Percentiles rank a stretch among this genome's conserved stretches.
Evolutionary conservation across 352 stramenopile genomes (phyloP).

Genomic region (Phytophthora melonis): DNA sequence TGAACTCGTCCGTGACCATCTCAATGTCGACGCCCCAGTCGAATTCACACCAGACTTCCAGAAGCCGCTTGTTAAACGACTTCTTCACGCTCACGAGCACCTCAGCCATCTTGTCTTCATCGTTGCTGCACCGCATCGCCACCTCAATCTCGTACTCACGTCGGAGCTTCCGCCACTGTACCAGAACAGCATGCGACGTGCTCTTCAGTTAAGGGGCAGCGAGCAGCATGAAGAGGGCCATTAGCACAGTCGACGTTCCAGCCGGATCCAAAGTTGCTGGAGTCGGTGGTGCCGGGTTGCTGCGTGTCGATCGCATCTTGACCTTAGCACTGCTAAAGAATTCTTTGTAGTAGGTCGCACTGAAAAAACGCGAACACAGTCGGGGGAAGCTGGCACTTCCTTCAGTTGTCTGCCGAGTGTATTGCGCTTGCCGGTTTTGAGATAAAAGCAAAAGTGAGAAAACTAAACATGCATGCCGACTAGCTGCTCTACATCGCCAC

Average conservation of each 20-base stretch:
- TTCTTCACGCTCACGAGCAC: constrained; percentile 18
- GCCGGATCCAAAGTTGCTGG: not conserved
- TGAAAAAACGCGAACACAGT: constrained; percentile 9
- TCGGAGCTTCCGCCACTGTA: constrained; percentile 13
- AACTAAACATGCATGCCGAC: constrained; percentile 9
- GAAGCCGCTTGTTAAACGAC: constrained; percentile 17
- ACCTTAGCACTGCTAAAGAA: constrained; percentile 15
- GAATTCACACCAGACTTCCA: constrained; percentile 19
- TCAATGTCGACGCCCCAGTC: constrained; percentile 13
- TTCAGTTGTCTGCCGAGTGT: constrained; percentile 5
- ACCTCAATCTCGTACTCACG: constrained; percentile 17
- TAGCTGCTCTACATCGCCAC: constrained; percentile 13
- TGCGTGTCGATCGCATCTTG: constrained; percentile 3
- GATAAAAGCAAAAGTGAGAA: constrained; percentile 8
- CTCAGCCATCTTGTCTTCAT: constrained; percentile 6
- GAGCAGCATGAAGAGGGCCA: constrained; percentile 18
- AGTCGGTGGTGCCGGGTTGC: not conserved
- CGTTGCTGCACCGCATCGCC: constrained; percentile 17
- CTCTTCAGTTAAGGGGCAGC: constrained; percentile 18
- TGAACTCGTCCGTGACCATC: constrained; percentile 21
- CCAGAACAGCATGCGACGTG: constrained; percentile 10
- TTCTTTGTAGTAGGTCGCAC: constrained; percentile 12
- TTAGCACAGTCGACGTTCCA: constrained; percentile 5
- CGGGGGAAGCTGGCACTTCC: constrained; percentile 15
- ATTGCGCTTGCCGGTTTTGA: constrained; percentile 12